Base-by-base conservation (phyloP, 768 basidiomycete species). In the Rhodotorula graminis region DNA sequence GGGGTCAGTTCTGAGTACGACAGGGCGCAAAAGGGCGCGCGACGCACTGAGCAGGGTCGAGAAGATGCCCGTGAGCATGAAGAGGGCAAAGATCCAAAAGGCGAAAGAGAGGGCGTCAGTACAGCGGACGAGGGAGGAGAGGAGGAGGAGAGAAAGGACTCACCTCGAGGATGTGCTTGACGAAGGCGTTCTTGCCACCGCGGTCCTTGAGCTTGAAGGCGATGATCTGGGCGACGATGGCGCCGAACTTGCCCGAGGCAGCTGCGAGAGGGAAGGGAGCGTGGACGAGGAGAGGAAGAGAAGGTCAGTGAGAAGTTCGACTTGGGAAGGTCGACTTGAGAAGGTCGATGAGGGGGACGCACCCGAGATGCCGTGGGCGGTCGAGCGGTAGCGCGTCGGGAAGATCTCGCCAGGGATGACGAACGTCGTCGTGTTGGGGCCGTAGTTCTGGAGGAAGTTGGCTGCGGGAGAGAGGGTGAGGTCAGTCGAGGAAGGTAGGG, bases 31-130 rank as follows among this genome's bases (percentile, higher is more conserved):
- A 50, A 25, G 50, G 25, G 27, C 9, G 11, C 9, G 37, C 37
- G 50, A 25, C 50, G 50, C 12, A 52, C 50, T 79, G 23, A 92
- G 85, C 25, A 91, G 82, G 0, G 91, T 92, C 14, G 92, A 91
- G 83, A 88, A 85, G 70, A 92, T 84, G 58, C 91, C 91, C 3
- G 89, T 91, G 67, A 91, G 80, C 91, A 91, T 93, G 84, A 92
- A 92, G 67, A 90, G 81, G 2, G 53, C 53, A 15, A 55, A 91
- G 37, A 37, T 37, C 37, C 9, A 37, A 9, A 37, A 4, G 37
- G 5, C 37, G 5, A 4, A 9, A 37, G 37, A 37, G 37, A n/a
- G n/a, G n/a, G n/a, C n/a, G n/a, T 37, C 37, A 37, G 37, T 9
- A 37, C 37, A 37, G 37, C 9, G 37, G 4, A 4, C 9, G 37